Percentiles rank a stretch among this genome's conserved stretches.
These are phyloP conservation scores for Aspergillus pseudoglaucus DNA, from an alignment of 2,329 filamentous ascomycete species.

Conservation along the genomic window DNA sequence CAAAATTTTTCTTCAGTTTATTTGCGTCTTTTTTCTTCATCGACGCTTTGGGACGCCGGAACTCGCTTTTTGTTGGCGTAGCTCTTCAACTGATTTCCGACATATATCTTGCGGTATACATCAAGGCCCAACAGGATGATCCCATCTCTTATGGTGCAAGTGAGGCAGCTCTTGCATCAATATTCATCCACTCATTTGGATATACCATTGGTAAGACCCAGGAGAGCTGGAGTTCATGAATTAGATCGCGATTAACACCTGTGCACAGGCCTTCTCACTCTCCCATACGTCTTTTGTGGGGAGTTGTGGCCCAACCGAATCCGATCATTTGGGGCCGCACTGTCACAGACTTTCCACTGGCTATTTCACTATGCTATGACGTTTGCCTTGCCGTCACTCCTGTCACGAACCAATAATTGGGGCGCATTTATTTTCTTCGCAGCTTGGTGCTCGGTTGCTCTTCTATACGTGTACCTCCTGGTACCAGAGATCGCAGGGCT, in stretches of 20 bases:
- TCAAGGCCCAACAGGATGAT: constrained; percentile 30
- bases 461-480: constrained; percentile 35
- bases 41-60: constrained; percentile 38
- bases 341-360: constrained; percentile 38
- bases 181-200: constrained; percentile 43
- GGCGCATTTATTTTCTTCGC: constrained; percentile 42
- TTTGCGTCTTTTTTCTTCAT: constrained; percentile 42
- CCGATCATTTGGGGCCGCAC: constrained; percentile 38
- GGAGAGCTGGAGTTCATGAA: not conserved
- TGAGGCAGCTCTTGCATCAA: constrained; percentile 35
- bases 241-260: not conserved
- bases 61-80: constrained; percentile 31
- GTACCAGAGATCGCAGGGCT: constrained; percentile 32
- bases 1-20: constrained; percentile 38
- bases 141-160: constrained; percentile 19
- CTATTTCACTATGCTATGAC: constrained; percentile 38
- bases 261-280: constrained; percentile 26
- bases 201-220: constrained; percentile 29
- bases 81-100: constrained; percentile 36
- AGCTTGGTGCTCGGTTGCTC: constrained; percentile 31
- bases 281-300: constrained; percentile 41
- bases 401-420: constrained; percentile 33
- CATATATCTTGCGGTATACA: constrained; percentile 36
- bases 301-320: constrained; percentile 44
- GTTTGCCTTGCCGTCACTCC: constrained; percentile 28